A percentile compares a stretch with the other conserved stretches of the same genome.
Evolutionary conservation across 2,329 filamentous ascomycete species (phyloP).

Genomic region (Aspergillus pseudonomiae): DNA sequence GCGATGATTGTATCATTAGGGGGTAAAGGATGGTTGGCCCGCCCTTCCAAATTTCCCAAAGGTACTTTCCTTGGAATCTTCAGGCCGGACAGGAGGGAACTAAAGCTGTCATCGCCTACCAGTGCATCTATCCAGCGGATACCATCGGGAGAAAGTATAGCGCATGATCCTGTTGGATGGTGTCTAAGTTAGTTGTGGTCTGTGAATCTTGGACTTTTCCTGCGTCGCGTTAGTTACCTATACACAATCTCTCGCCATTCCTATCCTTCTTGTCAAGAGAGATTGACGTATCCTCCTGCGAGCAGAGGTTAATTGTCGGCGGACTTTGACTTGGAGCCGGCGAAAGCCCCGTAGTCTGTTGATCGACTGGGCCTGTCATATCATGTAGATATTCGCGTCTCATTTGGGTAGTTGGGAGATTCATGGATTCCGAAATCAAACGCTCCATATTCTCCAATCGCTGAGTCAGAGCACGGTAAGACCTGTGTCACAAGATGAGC

Average conservation of each 20-base stretch:
- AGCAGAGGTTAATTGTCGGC: not conserved
- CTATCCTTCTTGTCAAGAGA: not conserved
- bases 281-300: not conserved
- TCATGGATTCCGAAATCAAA: not conserved
- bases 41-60: not conserved
- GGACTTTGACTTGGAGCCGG: not conserved
- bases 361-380: not conserved
- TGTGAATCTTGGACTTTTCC: not conserved
- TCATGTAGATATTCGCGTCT: not conserved
- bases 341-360: not conserved
- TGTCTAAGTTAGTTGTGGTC: not conserved
- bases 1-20: not conserved
- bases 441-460: not conserved
- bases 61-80: not conserved
- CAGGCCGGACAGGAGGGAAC: not conserved
- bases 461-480: not conserved
- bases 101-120: not conserved
- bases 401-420: not conserved
- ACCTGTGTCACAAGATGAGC: not conserved
- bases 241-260: not conserved
- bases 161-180: not conserved
- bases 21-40: not conserved
- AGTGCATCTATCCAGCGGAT: not conserved
- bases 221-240: not conserved
- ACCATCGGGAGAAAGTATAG: not conserved